Evolutionary conservation across 371 early-diverging fungal genomes (phyloP), one percentile per base, ranked within the genome.

Genomic region (Apophysomyces trapeziformis): DNA sequence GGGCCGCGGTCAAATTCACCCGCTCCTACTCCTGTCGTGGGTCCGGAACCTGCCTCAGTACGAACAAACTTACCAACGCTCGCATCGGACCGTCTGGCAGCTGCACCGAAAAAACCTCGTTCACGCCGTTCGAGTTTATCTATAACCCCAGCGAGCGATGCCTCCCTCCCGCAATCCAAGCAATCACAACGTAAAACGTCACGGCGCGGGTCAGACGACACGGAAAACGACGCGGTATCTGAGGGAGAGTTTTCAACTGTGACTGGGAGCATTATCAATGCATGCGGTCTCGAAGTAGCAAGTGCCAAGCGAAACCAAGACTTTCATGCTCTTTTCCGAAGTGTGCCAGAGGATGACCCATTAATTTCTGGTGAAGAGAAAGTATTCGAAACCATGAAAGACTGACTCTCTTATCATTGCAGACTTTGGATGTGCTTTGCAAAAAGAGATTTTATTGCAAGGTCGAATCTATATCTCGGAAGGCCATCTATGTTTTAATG

Each of bases 351-450:
- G 18, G 81, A 84, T 5, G 91, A 89, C 67, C 77, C 75, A 64
- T 67, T 91, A 44, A 87, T 91, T 62, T 88, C 89, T 78, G 87
- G 88, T 87, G 74, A 70, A 46, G 38, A 18, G 59, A 21, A 7
- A 8, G 41, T 1, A 57, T 14, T 57, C 16, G 18, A 12, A 37
- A 18, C 5, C 45, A 57, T 35, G 9, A 26, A 41, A 47, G 36
- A 21, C 37, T 57, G n/a, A 41, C 57, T 63, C 0, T 9, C 8
- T 50, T 50, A 26, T 26, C 32, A 26, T n/a, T 16, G 18, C 66
- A 91, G 96, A 93, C 76, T 97, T 91, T 74, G 90, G 92, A 0
- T 95, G 95, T 68, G 96, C 96, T 11, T 82, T 96, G 36, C 97
- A 97, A 72, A 93, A 92, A 47, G 98, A 97, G 58, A 95, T 98